These are phyloP conservation scores for Rhynchospora tenuis DNA, from an alignment of 176 grass and related monocot species.

Conservation along the genomic window DNA sequence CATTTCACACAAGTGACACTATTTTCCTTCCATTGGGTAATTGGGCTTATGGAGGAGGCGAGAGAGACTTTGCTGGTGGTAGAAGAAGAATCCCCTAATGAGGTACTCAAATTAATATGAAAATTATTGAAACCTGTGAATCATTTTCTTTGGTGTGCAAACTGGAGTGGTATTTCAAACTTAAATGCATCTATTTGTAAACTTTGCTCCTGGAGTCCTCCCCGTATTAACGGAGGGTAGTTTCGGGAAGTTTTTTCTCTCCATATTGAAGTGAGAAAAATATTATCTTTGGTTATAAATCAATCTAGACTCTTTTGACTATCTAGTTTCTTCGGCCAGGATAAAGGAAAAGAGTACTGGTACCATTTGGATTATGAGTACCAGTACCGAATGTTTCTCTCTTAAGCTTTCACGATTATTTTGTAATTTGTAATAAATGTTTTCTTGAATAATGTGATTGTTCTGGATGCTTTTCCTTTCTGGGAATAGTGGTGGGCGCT, in stretches of 20 bases:
- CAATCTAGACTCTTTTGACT: no score
- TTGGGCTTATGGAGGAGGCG: not conserved
- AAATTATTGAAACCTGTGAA: not conserved
- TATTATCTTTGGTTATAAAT: no score
- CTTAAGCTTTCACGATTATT: no score
- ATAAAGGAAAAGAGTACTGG: not conserved
- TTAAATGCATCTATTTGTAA: not conserved
- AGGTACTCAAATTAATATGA: not conserved
- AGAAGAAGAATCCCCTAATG: not conserved
- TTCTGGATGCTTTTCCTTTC: no score
- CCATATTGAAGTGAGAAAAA: no score
- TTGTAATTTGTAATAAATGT: no score
- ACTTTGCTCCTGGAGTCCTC: not conserved
- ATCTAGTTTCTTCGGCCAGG: not conserved
- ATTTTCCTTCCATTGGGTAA: not conserved
- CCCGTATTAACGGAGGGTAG: no score
- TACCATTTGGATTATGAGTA: no score
- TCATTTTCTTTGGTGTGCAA: not conserved
- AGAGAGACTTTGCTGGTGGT: not conserved
- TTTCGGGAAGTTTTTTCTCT: no score
- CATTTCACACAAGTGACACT: not conserved
- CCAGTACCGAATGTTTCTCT: no score
- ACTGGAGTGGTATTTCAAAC: not conserved
- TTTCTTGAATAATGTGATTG: no score
- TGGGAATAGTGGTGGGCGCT: no score